These are phyloP conservation scores for Wickerhamomyces rabaulensis DNA, from an alignment of 805 yeast genomes.

Conservation along the genomic window DNA sequence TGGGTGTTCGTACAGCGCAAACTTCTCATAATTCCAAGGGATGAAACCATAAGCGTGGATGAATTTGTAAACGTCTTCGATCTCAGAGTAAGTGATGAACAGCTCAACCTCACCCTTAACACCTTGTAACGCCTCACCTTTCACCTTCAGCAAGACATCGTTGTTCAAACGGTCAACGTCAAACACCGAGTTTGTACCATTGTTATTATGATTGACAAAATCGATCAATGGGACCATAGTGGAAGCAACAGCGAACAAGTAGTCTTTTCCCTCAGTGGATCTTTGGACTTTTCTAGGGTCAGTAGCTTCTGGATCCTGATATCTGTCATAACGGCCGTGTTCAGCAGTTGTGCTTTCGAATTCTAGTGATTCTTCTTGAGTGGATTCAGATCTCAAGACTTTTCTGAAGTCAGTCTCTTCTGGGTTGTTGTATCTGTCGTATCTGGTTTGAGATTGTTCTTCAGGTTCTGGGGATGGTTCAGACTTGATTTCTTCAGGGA, in stretches of 20 bases:
- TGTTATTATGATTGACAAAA: slow-evolving; percentile 56
- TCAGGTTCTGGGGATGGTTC: background rate
- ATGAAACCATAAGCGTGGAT: slow-evolving; percentile 42
- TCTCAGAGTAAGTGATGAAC: slow-evolving; percentile 39
- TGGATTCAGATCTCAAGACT: background rate
- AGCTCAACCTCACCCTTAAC: slow-evolving; percentile 27
- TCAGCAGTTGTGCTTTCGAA: background rate
- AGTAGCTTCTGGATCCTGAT: slow-evolving; percentile 1
- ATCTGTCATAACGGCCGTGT: background rate
- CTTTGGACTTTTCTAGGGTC: background rate
- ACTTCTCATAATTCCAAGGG: slow-evolving; percentile 25
- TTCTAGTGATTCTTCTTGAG: background rate
- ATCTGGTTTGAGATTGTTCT: slow-evolving; percentile 1
- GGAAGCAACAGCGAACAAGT: slow-evolving; percentile 42
- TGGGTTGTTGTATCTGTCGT: slow-evolving; percentile 3
- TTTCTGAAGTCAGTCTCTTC: slow-evolving; percentile 6
- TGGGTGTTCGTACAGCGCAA: slow-evolving; percentile 29
- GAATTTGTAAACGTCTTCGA: slow-evolving; percentile 37
- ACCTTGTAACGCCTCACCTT: slow-evolving; percentile 6
- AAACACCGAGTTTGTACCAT: slow-evolving; percentile 46
- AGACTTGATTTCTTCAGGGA: slow-evolving; percentile 37
- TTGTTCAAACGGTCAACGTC: slow-evolving; percentile 45
- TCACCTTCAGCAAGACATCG: slow-evolving; percentile 37
- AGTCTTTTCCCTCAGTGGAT: slow-evolving; percentile 9
- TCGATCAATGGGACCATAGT: slow-evolving; percentile 64